A percentile compares a stretch with the other conserved stretches of the same genome.
Evolutionary conservation across 1,139 yeast genomes (phyloP).

Genomic region (Wickerhamiella pararugosa): DNA sequence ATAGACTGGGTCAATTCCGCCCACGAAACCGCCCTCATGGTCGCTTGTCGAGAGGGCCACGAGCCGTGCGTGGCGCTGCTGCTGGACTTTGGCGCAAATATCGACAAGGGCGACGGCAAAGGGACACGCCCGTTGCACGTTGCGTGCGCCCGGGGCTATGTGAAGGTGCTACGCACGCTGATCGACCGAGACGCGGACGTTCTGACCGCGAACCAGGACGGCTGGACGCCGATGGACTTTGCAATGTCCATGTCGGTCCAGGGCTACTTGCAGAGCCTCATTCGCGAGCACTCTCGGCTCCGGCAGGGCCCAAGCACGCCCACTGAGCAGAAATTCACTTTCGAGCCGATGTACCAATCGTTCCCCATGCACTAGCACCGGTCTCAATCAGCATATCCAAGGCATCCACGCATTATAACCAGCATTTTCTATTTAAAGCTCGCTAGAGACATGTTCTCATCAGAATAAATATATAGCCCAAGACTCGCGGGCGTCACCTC

Average conservation of each 20-base stretch:
- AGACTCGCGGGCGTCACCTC: too few relatives aligned
- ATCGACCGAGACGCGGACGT: constrained; percentile 38
- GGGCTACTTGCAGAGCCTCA: constrained; percentile 23
- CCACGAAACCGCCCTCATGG: constrained; percentile 51
- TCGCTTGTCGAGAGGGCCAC: constrained; percentile 52
- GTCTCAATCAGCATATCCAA: not conserved
- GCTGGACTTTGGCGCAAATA: constrained; percentile 62
- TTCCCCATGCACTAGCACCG: not conserved
- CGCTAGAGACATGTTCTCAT: not conserved
- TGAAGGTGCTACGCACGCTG: constrained; percentile 47
- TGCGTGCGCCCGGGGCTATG: constrained; percentile 63
- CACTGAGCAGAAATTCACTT: not conserved
- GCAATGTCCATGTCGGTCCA: constrained; percentile 25
- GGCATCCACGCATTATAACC: not conserved
- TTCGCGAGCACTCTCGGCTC: constrained; percentile 15
- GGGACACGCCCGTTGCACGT: constrained; percentile 73
- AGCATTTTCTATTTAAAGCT: not conserved
- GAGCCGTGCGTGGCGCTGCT: constrained; percentile 56
- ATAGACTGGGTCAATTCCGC: constrained; percentile 42
- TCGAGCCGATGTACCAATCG: not conserved
- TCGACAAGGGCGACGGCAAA: constrained; percentile 37
- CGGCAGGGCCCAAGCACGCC: not conserved
- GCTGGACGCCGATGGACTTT: constrained; percentile 49
- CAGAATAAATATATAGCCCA: too few relatives aligned
- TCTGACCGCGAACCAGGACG: constrained; percentile 39